Evolutionary conservation across 345 rosid genomes (phyloP), one percentile per base, ranked within the genome.

Genomic region (Schrenkiella parvula): DNA sequence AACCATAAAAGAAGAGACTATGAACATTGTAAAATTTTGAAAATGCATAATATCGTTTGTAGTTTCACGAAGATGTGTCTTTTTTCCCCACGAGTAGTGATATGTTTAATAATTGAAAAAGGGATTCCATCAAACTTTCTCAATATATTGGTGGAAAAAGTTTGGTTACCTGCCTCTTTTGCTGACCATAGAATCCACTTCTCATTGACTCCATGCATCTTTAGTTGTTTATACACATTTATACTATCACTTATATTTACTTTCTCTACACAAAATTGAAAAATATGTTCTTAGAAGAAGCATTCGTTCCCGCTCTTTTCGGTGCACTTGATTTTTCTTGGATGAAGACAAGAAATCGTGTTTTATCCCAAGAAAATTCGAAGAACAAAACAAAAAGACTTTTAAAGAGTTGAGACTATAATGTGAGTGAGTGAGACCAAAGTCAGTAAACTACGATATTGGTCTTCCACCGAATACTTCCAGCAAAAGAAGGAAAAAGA

Each of bases 161-260:
- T 76, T 70, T 38, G 80, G 66, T 41, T 46, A 76, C 35, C 66
- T 38, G 75, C 76, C 54, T 47, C 72, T 70, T 70, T 76, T 76
- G 75, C 76, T 76, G 80, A 76, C 80, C 43, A 38, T 64, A 41
- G 62, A 76, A 76, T 70, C 80, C 72, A 76, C 80, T 38, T 76
- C 66, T 19, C 55, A 56, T 70, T 76, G 80, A 76, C 80, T 70
- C 52, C 32, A 64, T 55, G 64, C 64, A 34, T 61, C 43, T 54
- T 47, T 76, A 8, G 35, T 74, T 29, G 38, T 53, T 42, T 69
- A 69, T 34, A 34, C 41, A 32, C 57, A 53, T 15, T 14, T 31
- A 6, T 42, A 22, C 31, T 5, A 22, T 57, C 5, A 51, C 22
- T 19, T 44, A 11, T 21, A 26, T 38, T 25, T 41, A 38, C 52